These are phyloP conservation scores for Podospora conica DNA, from an alignment of 495 filamentous ascomycete genomes.

Conservation along the genomic window DNA sequence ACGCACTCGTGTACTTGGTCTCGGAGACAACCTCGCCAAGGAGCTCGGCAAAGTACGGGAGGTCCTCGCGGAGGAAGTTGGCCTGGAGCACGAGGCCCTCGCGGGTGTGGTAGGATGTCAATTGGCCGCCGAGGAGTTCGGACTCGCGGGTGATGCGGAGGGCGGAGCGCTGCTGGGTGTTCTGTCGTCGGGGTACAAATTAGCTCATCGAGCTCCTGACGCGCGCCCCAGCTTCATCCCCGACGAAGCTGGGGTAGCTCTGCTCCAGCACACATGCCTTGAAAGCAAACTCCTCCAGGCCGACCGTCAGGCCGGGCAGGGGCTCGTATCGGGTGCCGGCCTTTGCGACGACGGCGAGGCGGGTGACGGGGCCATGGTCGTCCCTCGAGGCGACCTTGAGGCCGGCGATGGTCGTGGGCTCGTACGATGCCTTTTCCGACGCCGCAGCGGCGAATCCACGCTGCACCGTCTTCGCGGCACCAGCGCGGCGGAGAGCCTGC, in stretches of 20 bases:
- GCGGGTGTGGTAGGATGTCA: slow-evolving; percentile 77
- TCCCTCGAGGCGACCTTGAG: slow-evolving; percentile 90
- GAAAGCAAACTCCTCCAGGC: slow-evolving; percentile 90
- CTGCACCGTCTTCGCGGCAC: slow-evolving; percentile 51
- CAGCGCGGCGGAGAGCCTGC: slow-evolving; percentile 64
- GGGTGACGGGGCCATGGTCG: slow-evolving; percentile 77
- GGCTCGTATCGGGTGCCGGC: slow-evolving; percentile 89
- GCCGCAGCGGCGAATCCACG: slow-evolving; percentile 73
- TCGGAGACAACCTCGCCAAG: slow-evolving; percentile 83
- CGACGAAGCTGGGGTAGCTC: not conserved
- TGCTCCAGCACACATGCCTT: slow-evolving; percentile 56
- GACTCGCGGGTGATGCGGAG: slow-evolving; percentile 89
- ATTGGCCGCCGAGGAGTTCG: slow-evolving; percentile 86
- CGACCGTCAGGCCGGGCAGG: slow-evolving; percentile 81
- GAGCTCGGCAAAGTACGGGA: slow-evolving; percentile 96
- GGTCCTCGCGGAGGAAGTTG: slow-evolving; percentile 89
- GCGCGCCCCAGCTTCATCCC: slow-evolving; percentile 5
- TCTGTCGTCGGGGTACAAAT: slow-evolving; percentile 51
- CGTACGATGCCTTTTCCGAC: slow-evolving; percentile 73
- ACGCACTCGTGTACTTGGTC: slow-evolving; percentile 78
- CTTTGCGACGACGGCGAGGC: slow-evolving; percentile 83
- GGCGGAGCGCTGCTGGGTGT: slow-evolving; percentile 76
- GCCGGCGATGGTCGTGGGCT: slow-evolving; percentile 74
- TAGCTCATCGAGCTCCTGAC: slow-evolving; percentile 37
- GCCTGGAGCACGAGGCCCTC: slow-evolving; percentile 88